Conservation (phyloP, 2,329 filamentous ascomycete species). For the Leptoxyphium fumago region DNA sequence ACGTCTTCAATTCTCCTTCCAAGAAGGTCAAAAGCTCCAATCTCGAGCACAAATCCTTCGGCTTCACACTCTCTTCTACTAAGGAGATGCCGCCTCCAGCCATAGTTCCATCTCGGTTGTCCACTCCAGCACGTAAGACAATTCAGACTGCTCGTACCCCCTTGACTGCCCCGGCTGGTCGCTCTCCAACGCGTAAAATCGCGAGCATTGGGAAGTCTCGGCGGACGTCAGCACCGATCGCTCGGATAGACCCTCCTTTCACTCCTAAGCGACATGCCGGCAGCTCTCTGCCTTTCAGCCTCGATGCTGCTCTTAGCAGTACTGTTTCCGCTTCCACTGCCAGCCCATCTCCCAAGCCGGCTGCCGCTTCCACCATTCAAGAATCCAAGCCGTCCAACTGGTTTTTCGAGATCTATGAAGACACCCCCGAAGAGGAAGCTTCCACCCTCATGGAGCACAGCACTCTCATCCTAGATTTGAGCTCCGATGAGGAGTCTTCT, state of each 20-base stretch:
- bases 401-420: conserved; percentile 92
- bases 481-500: conserved; percentile 65
- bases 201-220: conserved; percentile 46
- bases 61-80: conserved; percentile 22
- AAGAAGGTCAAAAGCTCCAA: conserved; percentile 37
- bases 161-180: conserved; percentile 54
- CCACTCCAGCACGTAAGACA: conserved; percentile 24
- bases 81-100: conserved; percentile 24
- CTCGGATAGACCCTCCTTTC: conserved; percentile 56
- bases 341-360: conserved; percentile 21
- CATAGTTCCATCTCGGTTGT: conserved; percentile 11
- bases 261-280: conserved; percentile 35
- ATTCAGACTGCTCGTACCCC: conserved; percentile 29
- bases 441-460: conserved; percentile 87
- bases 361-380: conserved; percentile 36
- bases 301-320: conserved; percentile 69
- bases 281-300: conserved; percentile 52
- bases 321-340: conserved; percentile 44
- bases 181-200: conserved; percentile 62
- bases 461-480: conserved; percentile 75
- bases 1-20: conserved; percentile 32
- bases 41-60: conserved; percentile 24
- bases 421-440: conserved; percentile 78
- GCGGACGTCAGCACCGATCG: conserved; percentile 48
- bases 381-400: conserved; percentile 47